These are phyloP conservation scores for Grigorovia humatica DNA, from an alignment of 805 yeast species.

Conservation along the genomic window DNA sequence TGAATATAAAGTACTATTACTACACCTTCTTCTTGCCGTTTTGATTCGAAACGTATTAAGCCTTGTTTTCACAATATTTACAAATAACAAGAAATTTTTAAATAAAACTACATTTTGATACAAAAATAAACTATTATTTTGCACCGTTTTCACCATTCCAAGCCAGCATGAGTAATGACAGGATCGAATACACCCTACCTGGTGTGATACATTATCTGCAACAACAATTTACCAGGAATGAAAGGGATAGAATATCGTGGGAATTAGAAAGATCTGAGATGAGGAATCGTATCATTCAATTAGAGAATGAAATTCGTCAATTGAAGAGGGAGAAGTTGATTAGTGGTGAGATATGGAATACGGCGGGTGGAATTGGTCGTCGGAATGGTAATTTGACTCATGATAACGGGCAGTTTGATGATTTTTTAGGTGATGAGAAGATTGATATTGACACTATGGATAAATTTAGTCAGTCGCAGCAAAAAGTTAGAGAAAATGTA, in stretches of 20 bases:
- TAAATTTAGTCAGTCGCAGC: slow-evolving; percentile 15
- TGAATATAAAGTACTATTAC: not conserved
- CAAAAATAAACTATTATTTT: not conserved
- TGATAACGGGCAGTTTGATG: not conserved
- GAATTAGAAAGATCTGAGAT: slow-evolving; percentile 51
- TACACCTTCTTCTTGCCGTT: not conserved
- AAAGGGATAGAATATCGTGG: slow-evolving; percentile 51
- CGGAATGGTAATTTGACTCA: no score
- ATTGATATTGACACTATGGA: not conserved
- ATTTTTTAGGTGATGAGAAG: not conserved
- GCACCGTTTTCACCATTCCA: not conserved
- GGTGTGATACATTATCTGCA: slow-evolving; percentile 59
- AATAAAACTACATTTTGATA: not conserved
- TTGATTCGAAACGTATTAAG: no score
- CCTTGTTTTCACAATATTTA: not conserved
- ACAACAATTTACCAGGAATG: slow-evolving; percentile 51
- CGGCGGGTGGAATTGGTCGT: no score
- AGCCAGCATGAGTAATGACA: slow-evolving; percentile 3
- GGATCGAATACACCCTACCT: slow-evolving; percentile 20
- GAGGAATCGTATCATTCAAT: slow-evolving; percentile 39
- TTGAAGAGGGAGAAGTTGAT: not conserved
- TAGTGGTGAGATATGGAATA: no score
- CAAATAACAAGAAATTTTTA: not conserved
- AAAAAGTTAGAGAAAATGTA: slow-evolving; percentile 26
- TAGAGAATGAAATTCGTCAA: slow-evolving; percentile 40